Base-by-base conservation (phyloP, 75 land plant species). In the Chamaecyparis obtusa region DNA sequence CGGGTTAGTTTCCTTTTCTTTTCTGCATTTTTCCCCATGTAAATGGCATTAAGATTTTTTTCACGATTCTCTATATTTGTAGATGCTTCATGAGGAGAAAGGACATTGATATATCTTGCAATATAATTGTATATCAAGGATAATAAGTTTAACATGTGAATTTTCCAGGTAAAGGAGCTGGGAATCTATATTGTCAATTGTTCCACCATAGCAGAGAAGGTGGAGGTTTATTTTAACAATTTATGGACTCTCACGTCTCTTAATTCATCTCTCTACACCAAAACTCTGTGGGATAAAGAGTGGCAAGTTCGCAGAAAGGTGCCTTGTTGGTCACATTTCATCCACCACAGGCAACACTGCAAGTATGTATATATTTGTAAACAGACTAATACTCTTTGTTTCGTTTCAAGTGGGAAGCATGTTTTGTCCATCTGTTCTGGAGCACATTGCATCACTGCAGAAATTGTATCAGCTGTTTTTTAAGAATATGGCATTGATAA, bases 291-390 rank as follows among this genome's bases (percentile, higher is more conserved):
- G 93, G 98, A 96, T 85, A 87, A 91, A 15, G 90, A 92, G 46
- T 96, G 97, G 95, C 95, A 95, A 87, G 90, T 90, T 48, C 64
- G 86, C 51, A 91, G 98, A 89, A 90, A 82, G 89, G 93, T 96
- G 87, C 98, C 97, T 10, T 94, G 98, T 84, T 96, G 98, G 98
- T 96, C 98, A 33, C 95, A 94, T 89, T 95, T 93, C 86, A 54
- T 96, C 13, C 51, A 84, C 55, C 36, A 86, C 14, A 51, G 87
- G 39, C 83, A 87, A 8, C 93, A 97, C 56, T 96, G 97, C 95
- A 92, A 91, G 98, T 95, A 86, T 80, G 87, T 87, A 35, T 7
- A 30, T 85, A 44, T 60, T 87, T 19, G 2, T 81, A n/a, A 81
- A 81, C 83, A 81, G 49, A 19, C 27, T 46, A 44, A 46, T 81